Conservation (phyloP, 257 asterid species). For the Lantana camara region DNA sequence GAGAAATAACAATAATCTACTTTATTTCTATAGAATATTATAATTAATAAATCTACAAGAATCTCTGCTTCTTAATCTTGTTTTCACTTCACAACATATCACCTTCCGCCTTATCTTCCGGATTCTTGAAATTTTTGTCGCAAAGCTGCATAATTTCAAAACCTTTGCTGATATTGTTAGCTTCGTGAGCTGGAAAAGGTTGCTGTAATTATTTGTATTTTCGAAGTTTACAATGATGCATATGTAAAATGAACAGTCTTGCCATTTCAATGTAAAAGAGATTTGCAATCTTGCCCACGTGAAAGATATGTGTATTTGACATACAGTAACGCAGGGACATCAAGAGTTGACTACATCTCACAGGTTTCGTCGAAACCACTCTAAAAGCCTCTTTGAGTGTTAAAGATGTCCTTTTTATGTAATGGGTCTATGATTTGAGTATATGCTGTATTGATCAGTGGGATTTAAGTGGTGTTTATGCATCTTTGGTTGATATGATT, state of each 20-base stretch:
- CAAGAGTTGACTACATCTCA: constrained; percentile 20
- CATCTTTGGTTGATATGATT: constrained; percentile 1
- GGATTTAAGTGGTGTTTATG: constrained; percentile 27
- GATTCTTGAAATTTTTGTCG: constrained; percentile 35
- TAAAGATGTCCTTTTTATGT: constrained; percentile 26
- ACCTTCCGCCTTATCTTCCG: constrained; percentile 9
- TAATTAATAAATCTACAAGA: neutral
- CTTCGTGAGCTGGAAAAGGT: constrained; percentile 31
- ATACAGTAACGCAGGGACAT: neutral
- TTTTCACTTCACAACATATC: too few relatives aligned
- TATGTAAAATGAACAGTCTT: constrained; percentile 7
- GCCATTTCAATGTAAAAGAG: constrained; percentile 25
- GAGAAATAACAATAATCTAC: neutral
- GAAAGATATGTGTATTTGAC: too few relatives aligned
- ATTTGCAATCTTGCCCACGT: too few relatives aligned
- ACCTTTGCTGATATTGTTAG: constrained; percentile 28
- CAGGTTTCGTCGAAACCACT: constrained; percentile 15
- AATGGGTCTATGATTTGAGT: constrained; percentile 11
- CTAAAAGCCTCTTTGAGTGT: constrained; percentile 15
- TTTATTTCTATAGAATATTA: neutral
- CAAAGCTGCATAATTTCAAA: constrained; percentile 12
- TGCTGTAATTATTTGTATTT: constrained; percentile 5
- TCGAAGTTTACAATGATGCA: constrained; percentile 22
- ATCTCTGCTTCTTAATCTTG: neutral
- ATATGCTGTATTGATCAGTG: constrained; percentile 21